phyloP scores from a whole-genome alignment of 1,139 yeast species.

The Yamadazyma dendronema region DNA sequence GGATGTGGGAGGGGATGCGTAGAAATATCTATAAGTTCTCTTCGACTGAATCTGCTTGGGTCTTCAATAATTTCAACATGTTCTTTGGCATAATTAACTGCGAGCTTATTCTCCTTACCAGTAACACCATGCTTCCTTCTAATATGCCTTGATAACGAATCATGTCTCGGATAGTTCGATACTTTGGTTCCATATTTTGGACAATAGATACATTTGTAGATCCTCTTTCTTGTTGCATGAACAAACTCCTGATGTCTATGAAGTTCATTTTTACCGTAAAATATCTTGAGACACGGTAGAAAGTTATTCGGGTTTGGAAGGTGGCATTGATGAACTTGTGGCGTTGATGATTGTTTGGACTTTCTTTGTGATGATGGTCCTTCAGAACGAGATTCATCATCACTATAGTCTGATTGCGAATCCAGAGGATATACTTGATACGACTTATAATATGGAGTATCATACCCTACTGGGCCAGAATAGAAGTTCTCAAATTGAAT shows the following conservation, averaged over 20 bases:
- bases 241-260: constrained; percentile 49
- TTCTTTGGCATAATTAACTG: constrained; percentile 48
- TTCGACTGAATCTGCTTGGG: constrained; percentile 10
- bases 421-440: background rate
- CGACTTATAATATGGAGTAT: background rate
- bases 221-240: constrained; percentile 46
- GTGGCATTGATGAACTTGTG: constrained; percentile 41
- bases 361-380: constrained; percentile 4
- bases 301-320: constrained; percentile 34
- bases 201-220: constrained; percentile 45
- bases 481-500: background rate
- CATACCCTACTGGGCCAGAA: background rate
- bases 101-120: constrained; percentile 47
- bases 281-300: constrained; percentile 38
- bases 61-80: constrained; percentile 42
- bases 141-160: constrained; percentile 46
- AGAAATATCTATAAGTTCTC: constrained; percentile 12
- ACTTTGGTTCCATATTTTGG: constrained; percentile 35
- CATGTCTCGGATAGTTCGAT: constrained; percentile 48
- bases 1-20: constrained; percentile 33
- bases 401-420: constrained; percentile 2
- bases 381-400: too few relatives aligned
- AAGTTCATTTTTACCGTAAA: constrained; percentile 47
- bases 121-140: constrained; percentile 47
- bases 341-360: background rate